phyloP scores from a whole-genome alignment of 257 asterid genomes.

The Echium plantagineum region DNA sequence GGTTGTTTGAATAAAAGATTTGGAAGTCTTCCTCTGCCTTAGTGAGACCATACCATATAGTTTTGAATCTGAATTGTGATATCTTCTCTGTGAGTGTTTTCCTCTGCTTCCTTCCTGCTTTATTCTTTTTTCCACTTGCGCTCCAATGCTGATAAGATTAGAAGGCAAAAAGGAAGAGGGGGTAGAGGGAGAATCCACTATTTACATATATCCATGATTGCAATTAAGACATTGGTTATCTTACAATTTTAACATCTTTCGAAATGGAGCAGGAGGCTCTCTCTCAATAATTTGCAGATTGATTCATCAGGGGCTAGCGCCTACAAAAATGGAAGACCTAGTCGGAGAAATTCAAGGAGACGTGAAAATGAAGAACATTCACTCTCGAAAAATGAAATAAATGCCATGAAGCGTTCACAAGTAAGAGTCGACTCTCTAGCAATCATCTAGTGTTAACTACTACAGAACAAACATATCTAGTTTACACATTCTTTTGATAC shows the following conservation, averaged over 20 bases:
- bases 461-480: not conserved
- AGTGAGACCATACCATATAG: too few relatives aligned
- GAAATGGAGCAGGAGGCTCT: conserved; percentile 53
- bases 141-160: too few relatives aligned
- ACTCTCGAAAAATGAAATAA: conserved; percentile 59
- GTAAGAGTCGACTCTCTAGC: conserved; percentile 32
- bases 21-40: too few relatives aligned
- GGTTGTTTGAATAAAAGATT: too few relatives aligned
- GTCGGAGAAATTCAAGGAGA: conserved; percentile 62
- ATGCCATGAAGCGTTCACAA: conserved; percentile 65
- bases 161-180: too few relatives aligned
- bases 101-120: too few relatives aligned
- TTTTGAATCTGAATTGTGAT: too few relatives aligned
- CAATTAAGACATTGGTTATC: not conserved
- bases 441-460: too few relatives aligned
- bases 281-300: conserved; percentile 47
- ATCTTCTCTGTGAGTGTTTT: too few relatives aligned
- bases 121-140: too few relatives aligned
- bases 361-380: conserved; percentile 38
- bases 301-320: conserved; percentile 44
- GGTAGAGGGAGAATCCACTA: too few relatives aligned
- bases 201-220: too few relatives aligned
- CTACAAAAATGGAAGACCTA: conserved; percentile 49
- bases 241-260: conserved; percentile 14
- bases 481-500: not conserved